phyloP scores from a whole-genome alignment of 1,284 basidiomycete species.

The Peniophora sp. region DNA sequence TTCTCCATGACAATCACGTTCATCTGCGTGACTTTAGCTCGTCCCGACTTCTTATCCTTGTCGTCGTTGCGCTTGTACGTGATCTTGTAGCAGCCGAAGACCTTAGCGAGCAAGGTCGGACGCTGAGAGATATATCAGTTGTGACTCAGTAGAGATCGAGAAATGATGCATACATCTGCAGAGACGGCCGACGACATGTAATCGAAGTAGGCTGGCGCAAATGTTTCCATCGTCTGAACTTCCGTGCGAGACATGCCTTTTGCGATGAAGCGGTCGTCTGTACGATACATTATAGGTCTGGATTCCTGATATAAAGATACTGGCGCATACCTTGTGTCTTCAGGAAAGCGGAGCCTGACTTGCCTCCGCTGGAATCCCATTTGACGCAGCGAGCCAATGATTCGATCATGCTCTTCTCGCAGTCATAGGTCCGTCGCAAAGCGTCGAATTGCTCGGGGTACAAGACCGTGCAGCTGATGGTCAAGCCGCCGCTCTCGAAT shows the following conservation, averaged over 20 bases:
- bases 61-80: conserved; percentile 82
- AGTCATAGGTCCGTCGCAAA: conserved; percentile 85
- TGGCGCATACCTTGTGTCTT: conserved; percentile 75
- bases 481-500: conserved; percentile 85
- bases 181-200: conserved; percentile 88
- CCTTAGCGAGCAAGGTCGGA: conserved; percentile 92
- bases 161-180: conserved; percentile 44
- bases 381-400: conserved; percentile 92
- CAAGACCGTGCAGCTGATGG: conserved; percentile 93
- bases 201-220: conserved; percentile 96
- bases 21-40: conserved; percentile 82
- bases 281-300: conserved; percentile 3
- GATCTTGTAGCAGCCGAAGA: conserved; percentile 96
- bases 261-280: conserved; percentile 97
- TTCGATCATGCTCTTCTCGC: conserved; percentile 90
- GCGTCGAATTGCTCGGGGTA: conserved; percentile 98
- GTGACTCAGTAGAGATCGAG: conserved; percentile 10
- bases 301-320: too few species aligned
- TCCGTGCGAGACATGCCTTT: conserved; percentile 93
- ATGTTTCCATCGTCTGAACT: conserved; percentile 92
- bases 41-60: conserved; percentile 52
- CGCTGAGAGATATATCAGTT: conserved; percentile 42
- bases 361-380: conserved; percentile 94
- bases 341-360: conserved; percentile 93
- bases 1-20: conserved; percentile 98